Conservation (phyloP, 2,329 filamentous ascomycete genomes). For the Ambrosiella xylebori region DNA sequence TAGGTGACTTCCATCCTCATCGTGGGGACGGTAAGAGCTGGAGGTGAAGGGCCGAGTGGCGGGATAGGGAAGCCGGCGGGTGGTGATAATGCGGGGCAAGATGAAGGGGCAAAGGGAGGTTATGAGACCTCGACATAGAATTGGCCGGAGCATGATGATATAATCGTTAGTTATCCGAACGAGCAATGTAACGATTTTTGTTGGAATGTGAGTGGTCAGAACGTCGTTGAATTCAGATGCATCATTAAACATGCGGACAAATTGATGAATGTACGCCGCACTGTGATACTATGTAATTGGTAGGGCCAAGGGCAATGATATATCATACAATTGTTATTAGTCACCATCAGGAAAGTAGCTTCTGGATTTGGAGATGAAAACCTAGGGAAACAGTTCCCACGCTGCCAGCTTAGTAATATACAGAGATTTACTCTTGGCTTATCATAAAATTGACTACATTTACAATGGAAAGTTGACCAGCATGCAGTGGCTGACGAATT, state of each 20-base stretch:
- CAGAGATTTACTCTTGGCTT: too few relatives aligned
- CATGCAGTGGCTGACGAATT: too few relatives aligned
- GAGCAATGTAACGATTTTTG: too few relatives aligned
- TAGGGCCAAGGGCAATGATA: neutral
- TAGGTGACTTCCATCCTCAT: neutral
- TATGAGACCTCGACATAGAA: too few relatives aligned
- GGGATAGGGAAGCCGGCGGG: neutral
- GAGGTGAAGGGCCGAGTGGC: neutral
- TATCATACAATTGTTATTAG: neutral
- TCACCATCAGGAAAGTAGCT: neutral
- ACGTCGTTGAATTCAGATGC: neutral
- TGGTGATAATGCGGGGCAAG: neutral
- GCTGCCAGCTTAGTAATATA: too few relatives aligned
- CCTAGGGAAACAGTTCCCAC: too few relatives aligned
- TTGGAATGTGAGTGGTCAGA: too few relatives aligned
- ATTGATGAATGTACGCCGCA: neutral
- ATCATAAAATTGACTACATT: too few relatives aligned
- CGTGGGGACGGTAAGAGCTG: neutral
- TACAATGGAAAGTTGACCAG: too few relatives aligned
- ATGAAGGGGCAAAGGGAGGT: too few relatives aligned
- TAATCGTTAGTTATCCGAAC: too few relatives aligned
- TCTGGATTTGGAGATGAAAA: neutral
- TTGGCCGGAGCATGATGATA: too few relatives aligned
- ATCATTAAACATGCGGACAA: neutral
- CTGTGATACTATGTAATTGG: neutral